Percentiles rank a stretch among this genome's conserved stretches.
Conservation (phyloP, 2,329 filamentous ascomycete genomes). For the Fusarium setosum region DNA sequence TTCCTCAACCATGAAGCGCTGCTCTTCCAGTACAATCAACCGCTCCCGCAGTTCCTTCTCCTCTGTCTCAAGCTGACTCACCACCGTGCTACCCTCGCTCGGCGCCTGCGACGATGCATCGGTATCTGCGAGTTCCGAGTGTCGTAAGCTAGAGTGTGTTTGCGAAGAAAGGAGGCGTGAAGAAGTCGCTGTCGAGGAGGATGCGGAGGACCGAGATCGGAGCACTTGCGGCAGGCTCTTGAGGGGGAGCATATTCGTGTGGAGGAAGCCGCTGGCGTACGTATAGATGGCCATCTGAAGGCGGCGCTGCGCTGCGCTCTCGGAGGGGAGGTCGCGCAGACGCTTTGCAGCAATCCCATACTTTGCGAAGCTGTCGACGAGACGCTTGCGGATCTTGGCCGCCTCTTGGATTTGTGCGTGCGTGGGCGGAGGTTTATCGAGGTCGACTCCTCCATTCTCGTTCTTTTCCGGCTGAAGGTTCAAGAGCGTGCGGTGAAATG, state of each 20-base stretch:
- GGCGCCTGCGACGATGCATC: slow-evolving; percentile 58
- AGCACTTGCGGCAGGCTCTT: slow-evolving; percentile 79
- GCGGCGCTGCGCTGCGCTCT: slow-evolving; percentile 76
- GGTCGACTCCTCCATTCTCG: slow-evolving; percentile 51
- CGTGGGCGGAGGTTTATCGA: slow-evolving; percentile 58
- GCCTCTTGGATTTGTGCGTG: slow-evolving; percentile 84
- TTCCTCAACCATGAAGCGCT: slow-evolving; percentile 87
- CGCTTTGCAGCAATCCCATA: slow-evolving; percentile 86
- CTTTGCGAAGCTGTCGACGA: slow-evolving; percentile 90
- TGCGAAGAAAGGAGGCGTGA: slow-evolving; percentile 48
- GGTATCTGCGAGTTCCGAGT: slow-evolving; percentile 58
- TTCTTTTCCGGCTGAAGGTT: slow-evolving; percentile 71
- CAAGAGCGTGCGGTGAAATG: slow-evolving; percentile 82
- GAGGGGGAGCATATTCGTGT: slow-evolving; percentile 90
- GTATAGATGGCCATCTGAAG: slow-evolving; percentile 86
- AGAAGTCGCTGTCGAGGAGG: slow-evolving; percentile 40
- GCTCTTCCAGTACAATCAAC: slow-evolving; percentile 88
- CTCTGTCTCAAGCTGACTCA: slow-evolving; percentile 77
- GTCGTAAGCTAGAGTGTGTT: slow-evolving; percentile 55
- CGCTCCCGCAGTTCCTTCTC: slow-evolving; percentile 85
- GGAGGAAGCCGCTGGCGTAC: slow-evolving; percentile 84
- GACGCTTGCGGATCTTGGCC: slow-evolving; percentile 86
- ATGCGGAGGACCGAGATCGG: slow-evolving; percentile 54
- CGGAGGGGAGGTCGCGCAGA: slow-evolving; percentile 81
- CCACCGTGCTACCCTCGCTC: slow-evolving; percentile 64